Evolutionary conservation across 2,329 filamentous ascomycete genomes (phyloP), one percentile per base, ranked within the genome.

Genomic region (Penicillium thymicola): DNA sequence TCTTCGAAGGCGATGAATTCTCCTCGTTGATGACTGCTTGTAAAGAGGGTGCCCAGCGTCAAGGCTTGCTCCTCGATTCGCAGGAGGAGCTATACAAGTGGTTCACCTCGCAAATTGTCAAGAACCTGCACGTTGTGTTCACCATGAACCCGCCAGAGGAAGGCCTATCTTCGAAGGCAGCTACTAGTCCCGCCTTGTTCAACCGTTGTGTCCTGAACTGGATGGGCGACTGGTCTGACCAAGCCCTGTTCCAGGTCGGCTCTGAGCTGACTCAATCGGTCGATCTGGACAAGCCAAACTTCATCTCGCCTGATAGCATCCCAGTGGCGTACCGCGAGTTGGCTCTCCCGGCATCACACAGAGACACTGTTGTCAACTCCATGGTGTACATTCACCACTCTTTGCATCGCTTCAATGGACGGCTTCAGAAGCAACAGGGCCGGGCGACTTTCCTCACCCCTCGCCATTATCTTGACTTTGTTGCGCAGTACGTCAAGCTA

Each of bases 1-100:
- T 99, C 4, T 99, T 99, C 65, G 95, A 99, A 76, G 94, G 94
- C n/a, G 94, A 99, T 67, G 94, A 99, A 65, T 93, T 96, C 67
- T 92, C 94, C 16, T 90, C 94, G n/a, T 80, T 99, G 62, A 97
- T 99, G 94, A 99, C 95, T 27, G 92, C 92, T 54, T 99, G 95
- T 80, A 97, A 97, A 75, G 94, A 99, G 78, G 95, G 94, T 58
- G 93, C 94, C 21, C 94, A 99, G 74, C 88, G 92, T 60, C 94
- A 99, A 78, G 94, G 94, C 46, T 82, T 97, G 57, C 86, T 97
- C 57, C 84, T 99, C 1, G 94, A 99, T 76, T 97, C 94, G 1
- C 92, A 96, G 65, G 95, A 99, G 78, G 94, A 99, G 75, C 81
- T 99, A n/a, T 99, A 99, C 82, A 97, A 97, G 78, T 99, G 94